Evolutionary conservation across 2,329 filamentous ascomycete species (phyloP), one percentile per base, ranked within the genome.

Genomic region (Aspergillus fructus): DNA sequence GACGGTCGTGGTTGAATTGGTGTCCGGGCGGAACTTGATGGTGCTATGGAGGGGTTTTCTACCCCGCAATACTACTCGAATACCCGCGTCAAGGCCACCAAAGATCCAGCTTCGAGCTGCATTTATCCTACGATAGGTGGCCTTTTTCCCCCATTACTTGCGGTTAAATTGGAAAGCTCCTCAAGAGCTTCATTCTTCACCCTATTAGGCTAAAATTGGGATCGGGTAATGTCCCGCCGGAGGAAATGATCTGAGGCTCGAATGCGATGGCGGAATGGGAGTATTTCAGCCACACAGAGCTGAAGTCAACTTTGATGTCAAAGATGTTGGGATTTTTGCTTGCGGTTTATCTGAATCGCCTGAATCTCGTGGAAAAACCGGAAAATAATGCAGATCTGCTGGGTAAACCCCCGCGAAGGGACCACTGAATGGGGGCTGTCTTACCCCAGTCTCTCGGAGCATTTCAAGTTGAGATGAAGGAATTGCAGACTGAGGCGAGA

Each of bases 121-220:
- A 47, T 53, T 48, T 53, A 39, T 37, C 51, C 43, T 53, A n/a
- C 43, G 8, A 53, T 41, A 48, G 51, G 33, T 53, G 51, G 42
- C 33, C 7, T 53, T 53, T 46, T 27, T 30, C 4, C 21, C 21
- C 21, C 21, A n/a, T 37, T 33, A 9, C 30, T 23, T 37, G 47
- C 55, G 55, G 55, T 34, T 56, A 56, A 56, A 52, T 56, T 49
- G 23, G 13, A 19, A 8, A 46, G 37, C 17, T 19, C 53, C 30
- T 43, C 21, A n/a, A 24, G 9, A 34, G 39, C 33, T n/a, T 17
- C 5, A 33, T 56, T 11, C 3, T 27, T 30, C 41, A 21, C 12
- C 23, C 23, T 47, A 51, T 56, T 56, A 55, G 54, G 39, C 54
- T 56, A 56, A 56, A 51, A 27, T n/a, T 8, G 1, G 11, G n/a